These are phyloP conservation scores for Colletotrichum echinochloae DNA, from an alignment of 2,329 filamentous ascomycete genomes.

Conservation along the genomic window DNA sequence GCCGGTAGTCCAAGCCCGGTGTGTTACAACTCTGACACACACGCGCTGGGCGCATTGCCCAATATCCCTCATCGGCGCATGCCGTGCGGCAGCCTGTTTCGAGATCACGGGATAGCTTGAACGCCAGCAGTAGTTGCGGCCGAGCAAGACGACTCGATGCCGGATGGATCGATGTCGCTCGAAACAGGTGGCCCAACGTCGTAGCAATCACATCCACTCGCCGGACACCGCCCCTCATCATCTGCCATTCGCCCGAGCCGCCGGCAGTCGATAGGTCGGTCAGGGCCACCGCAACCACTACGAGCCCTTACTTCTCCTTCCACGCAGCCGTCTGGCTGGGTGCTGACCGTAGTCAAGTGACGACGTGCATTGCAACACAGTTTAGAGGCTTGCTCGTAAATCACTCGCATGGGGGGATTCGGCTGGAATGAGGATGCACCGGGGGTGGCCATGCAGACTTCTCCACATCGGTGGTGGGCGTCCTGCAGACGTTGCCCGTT, in stretches of 20 bases:
- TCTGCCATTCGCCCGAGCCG: conserved; percentile 18
- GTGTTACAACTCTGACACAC: background rate
- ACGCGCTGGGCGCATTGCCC: background rate
- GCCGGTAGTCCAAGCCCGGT: background rate
- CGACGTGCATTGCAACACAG: background rate
- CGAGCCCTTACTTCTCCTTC: background rate
- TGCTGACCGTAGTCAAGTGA: conserved; percentile 3
- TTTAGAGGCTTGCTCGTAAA: background rate
- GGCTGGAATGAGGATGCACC: background rate
- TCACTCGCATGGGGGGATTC: background rate
- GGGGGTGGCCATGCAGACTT: background rate
- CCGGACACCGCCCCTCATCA: background rate
- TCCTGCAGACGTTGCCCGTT: conserved; percentile 13
- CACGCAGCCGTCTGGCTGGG: background rate
- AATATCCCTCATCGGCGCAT: background rate
- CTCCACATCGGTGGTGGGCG: background rate
- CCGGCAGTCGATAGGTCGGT: conserved; percentile 4
- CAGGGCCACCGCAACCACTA: background rate
- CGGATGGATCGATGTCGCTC: background rate
- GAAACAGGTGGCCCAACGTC: background rate
- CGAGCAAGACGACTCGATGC: background rate
- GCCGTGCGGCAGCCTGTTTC: conserved; percentile 2
- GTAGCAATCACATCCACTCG: background rate
- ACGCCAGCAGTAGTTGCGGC: background rate
- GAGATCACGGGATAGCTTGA: background rate